phyloP scores from a whole-genome alignment of 176 grass and related monocot genomes.

The Elymus sibiricus region DNA sequence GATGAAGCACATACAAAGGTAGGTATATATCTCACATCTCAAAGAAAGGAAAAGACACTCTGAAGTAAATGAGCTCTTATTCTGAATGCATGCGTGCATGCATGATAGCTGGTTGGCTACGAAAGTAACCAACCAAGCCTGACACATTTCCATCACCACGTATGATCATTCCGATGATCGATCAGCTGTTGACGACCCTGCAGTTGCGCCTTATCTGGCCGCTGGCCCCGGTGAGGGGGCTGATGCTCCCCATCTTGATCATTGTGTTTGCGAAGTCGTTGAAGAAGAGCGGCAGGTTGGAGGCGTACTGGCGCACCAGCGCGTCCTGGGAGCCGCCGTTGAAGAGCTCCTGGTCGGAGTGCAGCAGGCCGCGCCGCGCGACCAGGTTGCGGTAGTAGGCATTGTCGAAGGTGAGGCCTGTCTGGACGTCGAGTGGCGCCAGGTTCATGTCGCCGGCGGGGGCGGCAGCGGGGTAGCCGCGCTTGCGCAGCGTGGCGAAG shows the following conservation, averaged over 20 bases:
- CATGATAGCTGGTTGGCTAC: no score
- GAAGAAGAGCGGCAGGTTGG: not conserved
- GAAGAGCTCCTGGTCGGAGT: slow-evolving; percentile 78
- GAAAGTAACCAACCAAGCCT: no score
- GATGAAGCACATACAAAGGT: no score
- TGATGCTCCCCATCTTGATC: slow-evolving; percentile 49
- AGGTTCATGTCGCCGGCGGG: slow-evolving; percentile 32
- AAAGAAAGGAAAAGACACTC: no score
- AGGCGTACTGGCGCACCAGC: slow-evolving; percentile 37
- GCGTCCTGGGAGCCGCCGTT: slow-evolving; percentile 48
- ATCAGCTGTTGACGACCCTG: slow-evolving; percentile 40
- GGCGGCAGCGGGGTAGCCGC: not conserved
- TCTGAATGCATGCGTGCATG: no score
- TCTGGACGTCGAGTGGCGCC: slow-evolving; percentile 56
- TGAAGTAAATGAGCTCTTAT: no score
- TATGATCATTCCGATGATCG: no score
- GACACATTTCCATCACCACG: no score
- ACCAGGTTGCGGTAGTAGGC: slow-evolving; percentile 58
- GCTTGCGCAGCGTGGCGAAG: slow-evolving; percentile 33
- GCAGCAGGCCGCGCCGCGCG: slow-evolving; percentile 40
- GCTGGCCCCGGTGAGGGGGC: slow-evolving; percentile 33
- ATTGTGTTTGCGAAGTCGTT: slow-evolving; percentile 51
- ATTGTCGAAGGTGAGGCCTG: slow-evolving; percentile 56
- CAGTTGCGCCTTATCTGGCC: slow-evolving; percentile 57
- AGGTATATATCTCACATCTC: no score